Evolutionary conservation across 1,284 basidiomycete species (phyloP).

Genomic region (Ceratobasidium sp.): DNA sequence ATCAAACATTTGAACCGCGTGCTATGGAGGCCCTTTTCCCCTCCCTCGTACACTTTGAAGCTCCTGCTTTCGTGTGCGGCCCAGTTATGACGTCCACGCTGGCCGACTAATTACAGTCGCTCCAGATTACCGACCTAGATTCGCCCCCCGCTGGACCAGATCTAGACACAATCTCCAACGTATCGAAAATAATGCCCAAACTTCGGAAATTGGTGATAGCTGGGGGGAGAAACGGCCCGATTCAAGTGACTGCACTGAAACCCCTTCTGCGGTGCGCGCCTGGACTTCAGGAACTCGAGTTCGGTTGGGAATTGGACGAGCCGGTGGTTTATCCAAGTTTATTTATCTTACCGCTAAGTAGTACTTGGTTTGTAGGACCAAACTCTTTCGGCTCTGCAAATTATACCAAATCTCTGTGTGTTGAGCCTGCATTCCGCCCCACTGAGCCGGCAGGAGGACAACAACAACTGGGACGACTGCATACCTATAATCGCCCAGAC

Average conservation of each 20-base stretch:
- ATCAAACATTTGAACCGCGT: not conserved
- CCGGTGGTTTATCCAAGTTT: too few relatives aligned
- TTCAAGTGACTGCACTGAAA: not conserved
- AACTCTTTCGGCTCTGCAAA: too few relatives aligned
- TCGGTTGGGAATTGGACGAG: not conserved
- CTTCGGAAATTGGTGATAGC: not conserved
- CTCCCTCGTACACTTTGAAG: slow-evolving; percentile 17
- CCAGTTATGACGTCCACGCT: not conserved
- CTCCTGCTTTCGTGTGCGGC: slow-evolving; percentile 11
- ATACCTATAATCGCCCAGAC: too few relatives aligned
- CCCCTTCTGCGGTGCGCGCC: not conserved
- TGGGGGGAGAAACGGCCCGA: too few relatives aligned
- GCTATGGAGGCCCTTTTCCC: not conserved
- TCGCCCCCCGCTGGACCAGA: not conserved
- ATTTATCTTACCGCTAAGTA: too few relatives aligned
- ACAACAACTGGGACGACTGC: too few relatives aligned
- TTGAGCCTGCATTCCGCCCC: too few relatives aligned
- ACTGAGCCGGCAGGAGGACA: too few relatives aligned
- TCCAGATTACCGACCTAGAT: not conserved
- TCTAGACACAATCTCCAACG: not conserved
- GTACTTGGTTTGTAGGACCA: too few relatives aligned
- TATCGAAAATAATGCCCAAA: not conserved
- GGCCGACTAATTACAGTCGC: not conserved
- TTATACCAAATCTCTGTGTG: too few relatives aligned
- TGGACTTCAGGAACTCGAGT: slow-evolving; percentile 7